Evolutionary conservation across 768 basidiomycete genomes (phyloP).

Genomic region (Suillus bovinus): DNA sequence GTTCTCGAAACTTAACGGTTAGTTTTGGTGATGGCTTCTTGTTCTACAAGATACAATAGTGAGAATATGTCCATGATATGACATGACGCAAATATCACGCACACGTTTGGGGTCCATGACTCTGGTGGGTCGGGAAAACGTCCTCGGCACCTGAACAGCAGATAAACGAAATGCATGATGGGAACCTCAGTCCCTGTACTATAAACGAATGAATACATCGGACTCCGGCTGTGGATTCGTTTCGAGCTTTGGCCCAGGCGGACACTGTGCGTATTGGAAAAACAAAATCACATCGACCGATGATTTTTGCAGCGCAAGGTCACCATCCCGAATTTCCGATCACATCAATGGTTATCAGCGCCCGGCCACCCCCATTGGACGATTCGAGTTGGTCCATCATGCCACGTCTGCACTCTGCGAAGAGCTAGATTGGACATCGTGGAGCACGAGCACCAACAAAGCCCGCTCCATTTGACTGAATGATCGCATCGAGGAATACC

Average conservation of each 20-base stretch:
- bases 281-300: not conserved
- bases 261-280: slow-evolving; percentile 30
- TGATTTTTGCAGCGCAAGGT: not conserved
- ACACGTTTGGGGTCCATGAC: no score
- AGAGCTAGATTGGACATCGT: slow-evolving; percentile 70
- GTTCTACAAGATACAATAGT: no score
- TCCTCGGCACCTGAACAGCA: slow-evolving; percentile 23
- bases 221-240: slow-evolving; percentile 59
- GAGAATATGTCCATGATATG: no score
- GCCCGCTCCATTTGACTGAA: slow-evolving; percentile 66
- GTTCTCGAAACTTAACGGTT: no score
- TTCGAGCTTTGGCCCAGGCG: slow-evolving; percentile 45
- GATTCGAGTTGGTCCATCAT: slow-evolving; percentile 49
- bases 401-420: slow-evolving; percentile 68
- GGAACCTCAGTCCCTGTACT: slow-evolving; percentile 38
- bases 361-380: slow-evolving; percentile 59
- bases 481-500: slow-evolving; percentile 66
- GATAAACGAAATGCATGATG: slow-evolving; percentile 42
- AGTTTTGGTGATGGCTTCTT: no score
- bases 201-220: slow-evolving; percentile 43
- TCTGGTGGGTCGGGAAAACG: slow-evolving; percentile 39
- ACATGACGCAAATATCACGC: no score
- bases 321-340: not conserved
- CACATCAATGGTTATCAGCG: slow-evolving; percentile 53
- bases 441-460: slow-evolving; percentile 73